Evolutionary conservation across 2,329 filamentous ascomycete species (phyloP), one percentile per base, ranked within the genome.

Genomic region (Ustilaginoidea virens): DNA sequence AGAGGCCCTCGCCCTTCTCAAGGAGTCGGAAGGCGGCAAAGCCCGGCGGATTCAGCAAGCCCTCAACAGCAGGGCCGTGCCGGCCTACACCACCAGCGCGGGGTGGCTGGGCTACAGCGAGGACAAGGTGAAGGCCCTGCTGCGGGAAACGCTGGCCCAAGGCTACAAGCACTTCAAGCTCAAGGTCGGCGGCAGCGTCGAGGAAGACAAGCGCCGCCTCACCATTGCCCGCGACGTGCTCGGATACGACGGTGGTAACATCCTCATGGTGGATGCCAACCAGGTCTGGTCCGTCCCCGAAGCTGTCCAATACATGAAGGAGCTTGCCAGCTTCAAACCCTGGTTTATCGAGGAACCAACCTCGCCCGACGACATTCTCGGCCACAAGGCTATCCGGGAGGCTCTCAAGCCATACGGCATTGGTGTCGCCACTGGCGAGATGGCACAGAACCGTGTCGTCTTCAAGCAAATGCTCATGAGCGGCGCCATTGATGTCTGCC

Each of bases 291-390:
- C 76, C 28, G 83, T 92, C 20, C 81, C 82, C 1, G 82, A 92
- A 56, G 83, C 85, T 6, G 83, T 92, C 42, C 70, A 69, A 36
- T 83, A 87, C 61, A 92, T 92, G 82, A 68, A 75, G 46, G 55
- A 82, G 46, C 72, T 93, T 26, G 69, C 69, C 32, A 74, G 85
- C 43, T 92, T 85, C 61, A 79, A 80, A 62, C 80, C 80, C 17
- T 90, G 82, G 80, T 92, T 92, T 59, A 92, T 93, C 48, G 85
- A 92, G 59, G 85, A 93, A 64, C 85, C 85, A 2, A 93, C 85
- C 10, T 82, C 75, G 14, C 85, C 85, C 9, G 85, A 92, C 47
- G 85, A 93, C 50, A 74, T 92, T 33, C 73, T 90, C 31, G 85
- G 85, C 33, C 85, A 93, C 66, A 81, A 80, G 47, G 77, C 80